Conservation (phyloP, 1,284 basidiomycete genomes). For the Microbotryum silenes-acaulis region DNA sequence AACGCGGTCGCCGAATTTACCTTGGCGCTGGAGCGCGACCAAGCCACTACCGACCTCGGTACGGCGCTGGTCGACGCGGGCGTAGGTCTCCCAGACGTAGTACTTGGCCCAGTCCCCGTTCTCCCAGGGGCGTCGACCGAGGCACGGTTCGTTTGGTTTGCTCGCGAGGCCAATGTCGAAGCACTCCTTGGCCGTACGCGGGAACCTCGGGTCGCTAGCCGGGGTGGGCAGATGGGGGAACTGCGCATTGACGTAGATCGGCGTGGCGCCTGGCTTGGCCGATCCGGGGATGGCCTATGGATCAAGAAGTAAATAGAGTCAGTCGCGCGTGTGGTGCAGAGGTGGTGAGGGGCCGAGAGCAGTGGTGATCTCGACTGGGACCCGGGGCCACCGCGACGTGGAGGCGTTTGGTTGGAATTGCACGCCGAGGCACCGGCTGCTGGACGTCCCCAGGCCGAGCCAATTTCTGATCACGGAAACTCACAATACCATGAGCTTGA, state of each 20-base stretch:
- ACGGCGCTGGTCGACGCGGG: conserved; percentile 24
- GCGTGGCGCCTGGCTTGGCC: conserved; percentile 24
- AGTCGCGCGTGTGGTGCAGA: no score
- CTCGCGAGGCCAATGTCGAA: conserved; percentile 32
- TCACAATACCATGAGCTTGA: no score
- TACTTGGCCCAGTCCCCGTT: conserved; percentile 30
- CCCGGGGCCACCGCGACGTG: no score
- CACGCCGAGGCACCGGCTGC: no score
- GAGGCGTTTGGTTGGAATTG: no score
- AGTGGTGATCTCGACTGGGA: no score
- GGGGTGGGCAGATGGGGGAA: conserved; percentile 6
- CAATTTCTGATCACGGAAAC: no score
- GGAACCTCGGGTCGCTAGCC: conserved; percentile 12
- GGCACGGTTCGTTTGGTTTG: conserved; percentile 11
- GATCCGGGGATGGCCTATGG: conserved; percentile 27
- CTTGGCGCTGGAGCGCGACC: conserved; percentile 89
- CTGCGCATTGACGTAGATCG: conserved; percentile 22
- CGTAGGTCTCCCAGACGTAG: conserved; percentile 29
- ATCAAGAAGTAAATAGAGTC: no score
- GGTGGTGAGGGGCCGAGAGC: no score
- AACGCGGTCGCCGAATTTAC: conserved; percentile 46
- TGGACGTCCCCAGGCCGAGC: no score
- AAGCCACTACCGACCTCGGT: conserved; percentile 47
- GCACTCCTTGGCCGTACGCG: conserved; percentile 30
- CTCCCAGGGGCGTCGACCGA: conserved; percentile 29